Base-by-base conservation (phyloP, 352 stramenopile genomes). In the Phytophthora chlamydospora region DNA sequence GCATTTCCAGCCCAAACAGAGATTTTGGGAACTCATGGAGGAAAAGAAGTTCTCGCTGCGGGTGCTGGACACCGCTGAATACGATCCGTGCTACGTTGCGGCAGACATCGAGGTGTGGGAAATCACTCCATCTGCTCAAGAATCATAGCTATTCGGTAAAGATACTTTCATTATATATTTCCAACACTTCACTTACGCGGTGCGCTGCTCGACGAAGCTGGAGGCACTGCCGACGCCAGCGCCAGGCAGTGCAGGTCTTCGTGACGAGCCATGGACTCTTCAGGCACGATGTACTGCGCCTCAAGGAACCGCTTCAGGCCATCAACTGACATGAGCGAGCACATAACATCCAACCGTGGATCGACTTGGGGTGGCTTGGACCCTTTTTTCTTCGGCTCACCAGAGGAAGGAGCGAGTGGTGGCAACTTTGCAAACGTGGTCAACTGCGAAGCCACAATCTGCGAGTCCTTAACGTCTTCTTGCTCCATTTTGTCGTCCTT, bases 21-120 rank as follows among this genome's bases (percentile, higher is more conserved):
- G 65, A 11, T 97, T 97, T 56, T 92, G 81, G 80, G 63, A 85
- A 17, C 76, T 97, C 17, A 80, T 95, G 52, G 11, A 66, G 8
- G 57, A 57, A 7, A 63, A 42, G 9, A 67, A 74, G 9, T 85
- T 95, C 58, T 54, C 53, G 33, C 64, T 95, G 44, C 74, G 80
- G 5, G 73, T 74, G 31, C 65, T 95, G 40, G 69, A 74, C 6
- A 43, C 63, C 6, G 44, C 67, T 12, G 72, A 90, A 63, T 91
- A 91, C 51, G 85, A 95, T 61, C 83, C 85, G 13, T 76, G 84
- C 32, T 95, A 86, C 55, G 53, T 73, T 17, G 89, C 86, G 1
- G 85, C 89, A 35, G 90, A 97, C 55, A 96, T 97, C 67, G 88
- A 97, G 62, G 85, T 97, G 56, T 97, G 90, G 90, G 79, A 93